These are phyloP conservation scores for Diplodia seriata DNA, from an alignment of 2,329 filamentous ascomycete genomes.

Conservation along the genomic window DNA sequence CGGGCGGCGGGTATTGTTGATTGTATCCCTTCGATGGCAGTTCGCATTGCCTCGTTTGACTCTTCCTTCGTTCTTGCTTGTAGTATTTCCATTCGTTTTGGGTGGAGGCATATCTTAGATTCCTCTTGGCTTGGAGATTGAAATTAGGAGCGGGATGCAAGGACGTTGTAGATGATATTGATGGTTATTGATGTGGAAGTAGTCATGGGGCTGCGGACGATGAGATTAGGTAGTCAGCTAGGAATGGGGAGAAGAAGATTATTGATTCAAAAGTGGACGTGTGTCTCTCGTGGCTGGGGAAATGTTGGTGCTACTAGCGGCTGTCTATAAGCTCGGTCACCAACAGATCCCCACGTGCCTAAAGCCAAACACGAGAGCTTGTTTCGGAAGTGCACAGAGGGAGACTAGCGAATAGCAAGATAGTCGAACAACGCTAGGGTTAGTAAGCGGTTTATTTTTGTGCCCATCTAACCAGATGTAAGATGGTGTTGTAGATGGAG, in stretches of 20 bases:
- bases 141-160: background rate
- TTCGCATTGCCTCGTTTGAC: background rate
- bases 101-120: slow-evolving; percentile 4
- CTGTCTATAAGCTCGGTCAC: no score
- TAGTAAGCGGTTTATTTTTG: no score
- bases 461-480: no score
- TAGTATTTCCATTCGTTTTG: slow-evolving; percentile 1
- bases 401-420: no score
- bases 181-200: background rate
- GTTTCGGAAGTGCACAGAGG: no score
- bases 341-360: no score
- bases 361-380: no score
- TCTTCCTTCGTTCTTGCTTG: slow-evolving; percentile 15
- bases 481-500: background rate
- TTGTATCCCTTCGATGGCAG: background rate
- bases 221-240: background rate
- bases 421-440: no score
- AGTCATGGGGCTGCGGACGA: background rate
- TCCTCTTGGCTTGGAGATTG: background rate
- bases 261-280: background rate
- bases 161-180: background rate
- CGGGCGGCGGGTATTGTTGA: background rate
- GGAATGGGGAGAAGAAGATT: background rate
- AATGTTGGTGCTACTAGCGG: no score
- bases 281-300: background rate